A percentile compares a stretch with the other conserved stretches of the same genome.
Conservation (phyloP, 2,329 filamentous ascomycete genomes). For the Calycina marina region DNA sequence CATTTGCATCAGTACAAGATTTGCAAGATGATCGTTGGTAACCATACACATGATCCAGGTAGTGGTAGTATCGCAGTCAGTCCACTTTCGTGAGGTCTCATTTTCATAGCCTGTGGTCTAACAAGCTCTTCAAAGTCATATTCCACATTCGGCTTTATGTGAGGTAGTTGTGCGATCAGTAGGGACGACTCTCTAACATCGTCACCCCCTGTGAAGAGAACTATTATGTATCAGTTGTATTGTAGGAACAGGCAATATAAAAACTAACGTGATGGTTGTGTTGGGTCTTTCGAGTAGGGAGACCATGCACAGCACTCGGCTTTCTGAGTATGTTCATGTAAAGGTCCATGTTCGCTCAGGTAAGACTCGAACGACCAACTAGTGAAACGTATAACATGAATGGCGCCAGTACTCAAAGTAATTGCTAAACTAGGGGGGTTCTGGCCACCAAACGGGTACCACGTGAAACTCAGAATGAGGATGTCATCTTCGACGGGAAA, state of each 20-base stretch:
- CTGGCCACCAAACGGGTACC: conserved; percentile 3
- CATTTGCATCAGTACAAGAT: neutral
- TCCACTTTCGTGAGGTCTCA: conserved; percentile 59
- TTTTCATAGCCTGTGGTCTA: neutral
- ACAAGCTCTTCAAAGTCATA: neutral
- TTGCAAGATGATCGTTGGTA: neutral
- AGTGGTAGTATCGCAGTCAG: conserved; percentile 78
- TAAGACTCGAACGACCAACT: neutral
- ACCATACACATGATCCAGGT: neutral
- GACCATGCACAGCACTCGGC: conserved; percentile 1
- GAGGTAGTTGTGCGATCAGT: neutral
- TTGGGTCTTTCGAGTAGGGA: neutral
- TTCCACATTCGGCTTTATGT: neutral
- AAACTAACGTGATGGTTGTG: conserved; percentile 35
- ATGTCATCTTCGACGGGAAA: conserved; percentile 22
- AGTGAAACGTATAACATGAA: neutral
- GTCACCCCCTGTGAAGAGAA: conserved; percentile 57
- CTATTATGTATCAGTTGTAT: conserved; percentile 8
- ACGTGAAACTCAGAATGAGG: conserved; percentile 12
- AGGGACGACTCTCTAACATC: conserved; percentile 28
- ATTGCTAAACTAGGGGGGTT: neutral
- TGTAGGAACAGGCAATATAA: neutral
- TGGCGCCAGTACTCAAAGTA: neutral
- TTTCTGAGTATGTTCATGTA: neutral
- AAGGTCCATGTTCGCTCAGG: neutral